phyloP scores from a whole-genome alignment of 139 green algal species.

The Chlamydomonas urium region DNA sequence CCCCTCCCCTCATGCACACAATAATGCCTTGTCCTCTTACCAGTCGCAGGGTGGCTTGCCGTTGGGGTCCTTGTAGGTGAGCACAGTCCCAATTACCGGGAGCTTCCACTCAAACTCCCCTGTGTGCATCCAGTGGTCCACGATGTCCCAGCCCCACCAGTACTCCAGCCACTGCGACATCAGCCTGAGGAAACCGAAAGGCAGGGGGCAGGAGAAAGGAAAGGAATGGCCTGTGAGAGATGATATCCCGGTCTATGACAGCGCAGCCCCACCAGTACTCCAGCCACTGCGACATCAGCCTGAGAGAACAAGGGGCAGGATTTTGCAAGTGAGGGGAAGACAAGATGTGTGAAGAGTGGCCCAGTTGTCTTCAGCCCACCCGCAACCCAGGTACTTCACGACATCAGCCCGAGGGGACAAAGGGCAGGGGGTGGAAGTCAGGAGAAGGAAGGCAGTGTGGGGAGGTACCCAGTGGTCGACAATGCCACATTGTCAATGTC shows the following conservation, averaged over 20 bases:
- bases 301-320: background rate
- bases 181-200: slow-evolving; percentile 5
- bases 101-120: slow-evolving; percentile 55
- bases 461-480: too few relatives aligned
- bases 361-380: too few relatives aligned
- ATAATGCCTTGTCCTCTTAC: slow-evolving; percentile 10
- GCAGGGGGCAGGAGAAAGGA: too few relatives aligned
- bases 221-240: too few relatives aligned
- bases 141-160: slow-evolving; percentile 59
- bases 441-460: too few relatives aligned
- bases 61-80: slow-evolving; percentile 34
- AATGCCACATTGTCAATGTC: too few relatives aligned
- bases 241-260: too few relatives aligned
- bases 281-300: background rate
- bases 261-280: background rate
- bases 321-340: background rate
- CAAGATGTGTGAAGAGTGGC: too few relatives aligned
- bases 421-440: too few relatives aligned
- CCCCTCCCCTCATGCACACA: background rate
- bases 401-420: too few relatives aligned
- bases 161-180: slow-evolving; percentile 49
- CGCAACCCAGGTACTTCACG: too few relatives aligned
- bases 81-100: slow-evolving; percentile 45
- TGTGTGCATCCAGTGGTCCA: slow-evolving; percentile 56
- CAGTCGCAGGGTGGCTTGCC: slow-evolving; percentile 55